Percentiles rank a stretch among this genome's conserved stretches.
These are phyloP conservation scores for Leishmania martiniquensis DNA, from an alignment of 208 protist species.

Conservation along the genomic window DNA sequence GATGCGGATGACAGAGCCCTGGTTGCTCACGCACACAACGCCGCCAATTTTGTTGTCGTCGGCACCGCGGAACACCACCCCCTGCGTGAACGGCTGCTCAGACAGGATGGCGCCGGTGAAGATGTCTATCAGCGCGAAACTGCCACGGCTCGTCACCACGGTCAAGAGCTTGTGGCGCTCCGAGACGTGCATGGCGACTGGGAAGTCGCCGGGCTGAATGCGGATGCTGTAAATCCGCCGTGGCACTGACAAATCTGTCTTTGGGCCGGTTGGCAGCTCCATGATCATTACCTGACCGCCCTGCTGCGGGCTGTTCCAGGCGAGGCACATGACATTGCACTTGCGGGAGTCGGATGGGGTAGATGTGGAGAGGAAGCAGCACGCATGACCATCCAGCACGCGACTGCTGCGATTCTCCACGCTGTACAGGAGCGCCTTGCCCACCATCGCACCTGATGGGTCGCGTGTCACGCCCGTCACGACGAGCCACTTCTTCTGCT, in stretches of 20 bases:
- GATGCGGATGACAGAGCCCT: slow-evolving; percentile 94
- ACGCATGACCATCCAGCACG: slow-evolving; percentile 97
- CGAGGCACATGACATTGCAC: slow-evolving; percentile 96
- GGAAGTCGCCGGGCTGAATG: slow-evolving; percentile 96
- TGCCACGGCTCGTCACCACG: slow-evolving; percentile 97
- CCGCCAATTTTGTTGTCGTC: slow-evolving; percentile 88
- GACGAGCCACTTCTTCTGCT: slow-evolving; percentile 96
- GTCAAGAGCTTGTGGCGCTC: slow-evolving; percentile 97
- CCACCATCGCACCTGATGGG: slow-evolving; percentile 84
- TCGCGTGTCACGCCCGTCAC: slow-evolving; percentile 94
- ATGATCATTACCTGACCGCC: slow-evolving; percentile 91
- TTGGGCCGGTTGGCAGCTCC: slow-evolving; percentile 84
- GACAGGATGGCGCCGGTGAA: slow-evolving; percentile 95
- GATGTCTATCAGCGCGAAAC: slow-evolving; percentile 96
- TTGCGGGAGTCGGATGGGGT: slow-evolving; percentile 67
- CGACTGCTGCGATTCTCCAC: slow-evolving; percentile 95
- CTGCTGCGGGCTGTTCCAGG: slow-evolving; percentile 85
- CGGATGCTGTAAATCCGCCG: slow-evolving; percentile 60
- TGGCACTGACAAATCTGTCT: slow-evolving; percentile 74
- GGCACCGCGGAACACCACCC: slow-evolving; percentile 97
- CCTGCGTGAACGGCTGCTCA: slow-evolving; percentile 95
- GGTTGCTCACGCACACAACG: slow-evolving; percentile 97
- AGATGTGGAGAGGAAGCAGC: slow-evolving; percentile 91
- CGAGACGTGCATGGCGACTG: slow-evolving; percentile 96
- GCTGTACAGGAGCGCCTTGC: slow-evolving; percentile 97